Conservation (phyloP, 2,329 filamentous ascomycete species). For the Elsinoe necatrix region DNA sequence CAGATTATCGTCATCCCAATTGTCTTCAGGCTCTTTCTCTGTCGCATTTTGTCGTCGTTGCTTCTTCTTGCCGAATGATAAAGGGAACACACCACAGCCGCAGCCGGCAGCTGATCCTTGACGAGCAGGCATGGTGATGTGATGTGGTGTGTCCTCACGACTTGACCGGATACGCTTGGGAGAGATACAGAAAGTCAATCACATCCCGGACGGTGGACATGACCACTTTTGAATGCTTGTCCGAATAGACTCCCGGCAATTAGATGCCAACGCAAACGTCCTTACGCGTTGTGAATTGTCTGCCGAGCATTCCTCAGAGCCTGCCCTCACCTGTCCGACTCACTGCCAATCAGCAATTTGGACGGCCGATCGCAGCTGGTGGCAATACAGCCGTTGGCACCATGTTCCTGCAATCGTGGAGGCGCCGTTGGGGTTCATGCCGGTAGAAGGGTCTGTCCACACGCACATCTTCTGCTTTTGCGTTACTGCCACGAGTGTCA, state of each 20-base stretch:
- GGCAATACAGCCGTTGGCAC: slow-evolving; percentile 16
- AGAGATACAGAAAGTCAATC: background rate
- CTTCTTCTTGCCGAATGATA: slow-evolving; percentile 11
- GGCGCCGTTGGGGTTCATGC: slow-evolving; percentile 4
- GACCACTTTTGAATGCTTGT: slow-evolving; percentile 2
- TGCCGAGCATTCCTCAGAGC: slow-evolving; percentile 4
- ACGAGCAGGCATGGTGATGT: slow-evolving; percentile 1
- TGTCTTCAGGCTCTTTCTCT: slow-evolving; percentile 7
- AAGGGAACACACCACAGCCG: slow-evolving; percentile 2
- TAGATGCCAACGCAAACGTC: slow-evolving; percentile 8
- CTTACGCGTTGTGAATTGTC: background rate
- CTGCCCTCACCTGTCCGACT: slow-evolving; percentile 1
- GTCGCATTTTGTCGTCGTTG: background rate
- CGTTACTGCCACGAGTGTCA: slow-evolving; percentile 7
- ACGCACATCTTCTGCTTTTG: background rate
- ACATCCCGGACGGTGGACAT: background rate
- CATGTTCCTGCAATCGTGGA: slow-evolving; percentile 1
- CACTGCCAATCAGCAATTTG: background rate
- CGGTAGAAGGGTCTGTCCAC: background rate
- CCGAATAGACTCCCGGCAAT: slow-evolving; percentile 7
- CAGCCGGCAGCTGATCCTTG: slow-evolving; percentile 9
- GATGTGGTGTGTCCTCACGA: background rate
- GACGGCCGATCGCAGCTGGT: slow-evolving; percentile 1
- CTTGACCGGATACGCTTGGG: background rate
- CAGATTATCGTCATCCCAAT: slow-evolving; percentile 10